Evolutionary conservation across 495 filamentous ascomycete genomes (phyloP).

Genomic region (Annulohypoxylon bovei): DNA sequence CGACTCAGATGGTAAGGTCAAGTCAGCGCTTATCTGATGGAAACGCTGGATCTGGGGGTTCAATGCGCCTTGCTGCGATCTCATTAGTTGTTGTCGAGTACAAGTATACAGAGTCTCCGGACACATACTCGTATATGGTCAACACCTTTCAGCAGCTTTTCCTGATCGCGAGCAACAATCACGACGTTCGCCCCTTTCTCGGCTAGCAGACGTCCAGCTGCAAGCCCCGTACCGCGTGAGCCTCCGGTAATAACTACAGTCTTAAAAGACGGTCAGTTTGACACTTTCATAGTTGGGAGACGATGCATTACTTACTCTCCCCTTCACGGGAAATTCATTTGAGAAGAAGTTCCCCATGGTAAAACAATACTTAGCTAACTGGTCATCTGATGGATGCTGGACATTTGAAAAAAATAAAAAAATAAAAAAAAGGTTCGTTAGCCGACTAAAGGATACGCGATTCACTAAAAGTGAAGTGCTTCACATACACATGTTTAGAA

Average conservation of each 20-base stretch:
- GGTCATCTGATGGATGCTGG: background rate
- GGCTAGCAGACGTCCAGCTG: constrained; percentile 72
- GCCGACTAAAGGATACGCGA: too few relatives aligned
- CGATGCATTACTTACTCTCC: constrained; percentile 62
- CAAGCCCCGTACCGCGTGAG: constrained; percentile 83
- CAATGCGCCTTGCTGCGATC: background rate
- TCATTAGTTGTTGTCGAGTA: background rate
- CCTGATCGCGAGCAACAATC: constrained; percentile 74
- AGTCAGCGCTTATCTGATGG: constrained; percentile 4
- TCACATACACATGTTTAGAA: too few relatives aligned
- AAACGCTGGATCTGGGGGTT: background rate
- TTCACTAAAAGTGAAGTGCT: too few relatives aligned
- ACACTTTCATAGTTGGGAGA: background rate
- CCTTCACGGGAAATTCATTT: constrained; percentile 77
- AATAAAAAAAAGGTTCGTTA: too few relatives aligned
- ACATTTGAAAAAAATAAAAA: too few relatives aligned
- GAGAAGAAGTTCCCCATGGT: background rate
- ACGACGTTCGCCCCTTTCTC: constrained; percentile 81
- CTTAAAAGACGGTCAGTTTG: constrained; percentile 58
- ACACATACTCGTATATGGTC: constrained; percentile 64
- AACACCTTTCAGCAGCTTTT: constrained; percentile 71
- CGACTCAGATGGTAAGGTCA: constrained; percentile 65
- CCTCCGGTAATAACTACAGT: constrained; percentile 83
- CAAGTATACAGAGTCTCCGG: constrained; percentile 33
- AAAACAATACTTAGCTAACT: background rate